Evolutionary conservation across 1,139 yeast genomes (phyloP).

Genomic region (Magnusiomyces paraingens): DNA sequence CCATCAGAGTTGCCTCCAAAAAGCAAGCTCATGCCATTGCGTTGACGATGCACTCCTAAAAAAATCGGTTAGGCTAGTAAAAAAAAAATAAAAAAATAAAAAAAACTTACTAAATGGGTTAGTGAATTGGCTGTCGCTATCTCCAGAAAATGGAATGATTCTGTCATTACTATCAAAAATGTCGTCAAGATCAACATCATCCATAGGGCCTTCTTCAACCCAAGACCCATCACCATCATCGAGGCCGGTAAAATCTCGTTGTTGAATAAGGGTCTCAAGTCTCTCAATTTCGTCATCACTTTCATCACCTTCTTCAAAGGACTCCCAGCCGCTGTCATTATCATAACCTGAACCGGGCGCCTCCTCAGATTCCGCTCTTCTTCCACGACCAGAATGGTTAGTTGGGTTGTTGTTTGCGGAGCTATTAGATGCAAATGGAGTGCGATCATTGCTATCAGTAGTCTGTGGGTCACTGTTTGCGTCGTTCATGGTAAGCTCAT

Average conservation of each 20-base stretch:
- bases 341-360: conserved; percentile 34
- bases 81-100: too few relatives aligned
- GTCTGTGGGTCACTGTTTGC: conserved; percentile 15
- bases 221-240: conserved; percentile 17
- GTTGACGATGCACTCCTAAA: too few relatives aligned
- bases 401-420: conserved; percentile 17
- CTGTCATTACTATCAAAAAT: conserved; percentile 33
- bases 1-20: too few relatives aligned
- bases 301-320: conserved; percentile 27
- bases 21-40: too few relatives aligned
- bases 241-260: conserved; percentile 18
- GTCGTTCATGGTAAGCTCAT: conserved; percentile 29
- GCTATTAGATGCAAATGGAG: not conserved
- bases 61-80: too few relatives aligned
- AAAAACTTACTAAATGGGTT: too few relatives aligned
- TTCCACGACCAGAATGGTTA: conserved; percentile 36
- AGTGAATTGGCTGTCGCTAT: too few relatives aligned
- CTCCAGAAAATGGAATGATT: not conserved
- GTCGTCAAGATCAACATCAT: conserved; percentile 19
- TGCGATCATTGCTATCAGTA: not conserved
- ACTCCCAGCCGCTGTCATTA: conserved; percentile 27
- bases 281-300: conserved; percentile 26
- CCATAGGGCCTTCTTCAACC: not conserved
- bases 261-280: conserved; percentile 17
- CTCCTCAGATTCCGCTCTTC: conserved; percentile 20